These are phyloP conservation scores for Cladosporium sp. DNA, from an alignment of 2,329 filamentous ascomycete species.

Conservation along the genomic window DNA sequence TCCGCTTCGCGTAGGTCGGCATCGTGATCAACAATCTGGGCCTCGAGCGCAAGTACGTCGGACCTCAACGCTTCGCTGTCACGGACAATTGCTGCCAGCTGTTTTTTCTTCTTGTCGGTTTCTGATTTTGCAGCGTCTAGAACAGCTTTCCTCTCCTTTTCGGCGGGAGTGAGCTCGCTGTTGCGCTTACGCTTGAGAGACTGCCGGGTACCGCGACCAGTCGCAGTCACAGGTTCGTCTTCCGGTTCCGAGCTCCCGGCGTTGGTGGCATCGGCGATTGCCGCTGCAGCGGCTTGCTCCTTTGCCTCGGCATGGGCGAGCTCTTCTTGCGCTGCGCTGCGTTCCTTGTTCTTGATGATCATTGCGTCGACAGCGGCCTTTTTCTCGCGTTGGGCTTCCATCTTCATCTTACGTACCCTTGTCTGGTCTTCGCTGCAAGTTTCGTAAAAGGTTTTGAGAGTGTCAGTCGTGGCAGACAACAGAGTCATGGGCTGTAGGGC, in stretches of 20 bases:
- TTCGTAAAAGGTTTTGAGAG: conserved; percentile 84
- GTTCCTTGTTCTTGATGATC: conserved; percentile 33
- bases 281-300: conserved; percentile 33
- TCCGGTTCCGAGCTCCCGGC: conserved; percentile 62
- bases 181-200: conserved; percentile 48
- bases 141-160: conserved; percentile 63
- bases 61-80: conserved; percentile 88
- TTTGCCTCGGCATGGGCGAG: conserved; percentile 35
- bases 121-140: conserved; percentile 45
- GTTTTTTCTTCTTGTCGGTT: conserved; percentile 69
- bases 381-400: conserved; percentile 81
- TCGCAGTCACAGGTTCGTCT: conserved; percentile 56
- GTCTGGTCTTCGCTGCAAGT: conserved; percentile 95
- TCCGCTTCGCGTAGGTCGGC: conserved; percentile 93
- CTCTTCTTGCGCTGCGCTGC: conserved; percentile 43
- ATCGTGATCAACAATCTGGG: conserved; percentile 80
- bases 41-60: conserved; percentile 76
- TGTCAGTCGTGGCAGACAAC: conserved; percentile 81
- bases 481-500: conserved; percentile 84
- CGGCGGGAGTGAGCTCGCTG: conserved; percentile 57
- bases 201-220: conserved; percentile 5
- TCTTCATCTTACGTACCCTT: conserved; percentile 89
- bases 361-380: conserved; percentile 61
- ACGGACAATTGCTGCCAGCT: conserved; percentile 82
- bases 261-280: conserved; percentile 58